These are phyloP conservation scores for Cryptococcus deneoformans DNA, from an alignment of 1,284 basidiomycete species.

Conservation along the genomic window DNA sequence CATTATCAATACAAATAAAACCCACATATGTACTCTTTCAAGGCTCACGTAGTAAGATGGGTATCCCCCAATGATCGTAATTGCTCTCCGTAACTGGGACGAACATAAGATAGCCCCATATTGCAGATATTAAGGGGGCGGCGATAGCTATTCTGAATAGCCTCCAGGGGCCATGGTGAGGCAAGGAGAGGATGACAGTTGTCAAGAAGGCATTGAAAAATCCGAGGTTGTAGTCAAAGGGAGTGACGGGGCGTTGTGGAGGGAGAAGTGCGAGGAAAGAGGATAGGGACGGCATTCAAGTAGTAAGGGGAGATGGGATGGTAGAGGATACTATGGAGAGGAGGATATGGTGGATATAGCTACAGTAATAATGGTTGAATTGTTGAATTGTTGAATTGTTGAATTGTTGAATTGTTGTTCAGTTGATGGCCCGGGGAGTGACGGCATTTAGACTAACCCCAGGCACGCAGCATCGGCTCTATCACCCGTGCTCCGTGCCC, in stretches of 20 bases:
- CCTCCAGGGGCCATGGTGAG: constrained; percentile 19
- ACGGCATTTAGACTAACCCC: no score
- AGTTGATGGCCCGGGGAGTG: no score
- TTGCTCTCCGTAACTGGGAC: constrained; percentile 13
- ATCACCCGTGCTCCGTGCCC: no score
- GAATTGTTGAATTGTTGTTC: background rate
- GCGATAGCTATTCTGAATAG: constrained; percentile 24
- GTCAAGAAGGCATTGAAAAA: constrained; percentile 9
- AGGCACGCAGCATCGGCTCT: no score
- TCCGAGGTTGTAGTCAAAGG: constrained; percentile 5
- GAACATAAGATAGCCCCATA: constrained; percentile 18
- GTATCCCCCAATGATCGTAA: constrained; percentile 28
- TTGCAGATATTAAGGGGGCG: constrained; percentile 16
- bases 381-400: background rate
- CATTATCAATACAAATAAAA: background rate
- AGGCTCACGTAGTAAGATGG: constrained; percentile 22
- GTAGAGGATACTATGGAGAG: no score
- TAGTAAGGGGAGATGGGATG: no score
- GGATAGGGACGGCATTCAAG: background rate
- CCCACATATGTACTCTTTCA: background rate
- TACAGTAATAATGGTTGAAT: no score
- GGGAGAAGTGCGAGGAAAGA: background rate
- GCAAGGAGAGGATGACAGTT: constrained; percentile 2
- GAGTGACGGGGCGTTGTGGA: background rate
- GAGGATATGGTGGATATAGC: no score